Conservation (phyloP, 148 eudicot genomes). For the Chenopodium formosanum region DNA sequence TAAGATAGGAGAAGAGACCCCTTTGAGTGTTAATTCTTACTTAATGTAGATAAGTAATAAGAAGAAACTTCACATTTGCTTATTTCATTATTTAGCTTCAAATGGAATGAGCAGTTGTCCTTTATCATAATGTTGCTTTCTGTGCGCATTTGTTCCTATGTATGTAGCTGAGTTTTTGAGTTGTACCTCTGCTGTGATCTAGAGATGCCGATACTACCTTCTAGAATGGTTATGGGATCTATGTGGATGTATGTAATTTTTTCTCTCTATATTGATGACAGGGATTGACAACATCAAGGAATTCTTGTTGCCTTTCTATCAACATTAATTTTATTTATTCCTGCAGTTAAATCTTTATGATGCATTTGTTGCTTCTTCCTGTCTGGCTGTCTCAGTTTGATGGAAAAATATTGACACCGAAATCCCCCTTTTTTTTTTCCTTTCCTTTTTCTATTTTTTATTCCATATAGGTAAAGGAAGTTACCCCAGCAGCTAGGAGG, state of each 20-base stretch:
- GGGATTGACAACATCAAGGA: neutral
- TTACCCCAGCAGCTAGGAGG: slow-evolving; percentile 73
- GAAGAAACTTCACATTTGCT: neutral
- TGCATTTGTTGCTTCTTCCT: slow-evolving; percentile 6
- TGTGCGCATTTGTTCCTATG: neutral
- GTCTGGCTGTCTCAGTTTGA: neutral
- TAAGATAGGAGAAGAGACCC: neutral
- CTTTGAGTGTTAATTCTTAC: neutral
- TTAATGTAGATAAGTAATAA: neutral
- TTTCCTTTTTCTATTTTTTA: neutral
- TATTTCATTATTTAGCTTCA: neutral
- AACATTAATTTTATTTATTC: neutral
- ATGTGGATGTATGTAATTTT: neutral
- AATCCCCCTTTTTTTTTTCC: too few species aligned
- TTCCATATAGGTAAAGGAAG: slow-evolving; percentile 63
- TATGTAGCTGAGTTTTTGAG: neutral
- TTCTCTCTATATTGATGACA: neutral
- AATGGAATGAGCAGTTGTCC: neutral
- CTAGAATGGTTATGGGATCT: neutral
- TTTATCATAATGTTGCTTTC: neutral
- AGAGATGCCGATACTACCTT: neutral
- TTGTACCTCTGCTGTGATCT: neutral
- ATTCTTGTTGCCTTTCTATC: too few species aligned
- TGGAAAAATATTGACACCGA: neutral
- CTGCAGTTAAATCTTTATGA: neutral